phyloP scores from a whole-genome alignment of 202 grass and related monocot species.

The Schoenoplectus triqueter region DNA sequence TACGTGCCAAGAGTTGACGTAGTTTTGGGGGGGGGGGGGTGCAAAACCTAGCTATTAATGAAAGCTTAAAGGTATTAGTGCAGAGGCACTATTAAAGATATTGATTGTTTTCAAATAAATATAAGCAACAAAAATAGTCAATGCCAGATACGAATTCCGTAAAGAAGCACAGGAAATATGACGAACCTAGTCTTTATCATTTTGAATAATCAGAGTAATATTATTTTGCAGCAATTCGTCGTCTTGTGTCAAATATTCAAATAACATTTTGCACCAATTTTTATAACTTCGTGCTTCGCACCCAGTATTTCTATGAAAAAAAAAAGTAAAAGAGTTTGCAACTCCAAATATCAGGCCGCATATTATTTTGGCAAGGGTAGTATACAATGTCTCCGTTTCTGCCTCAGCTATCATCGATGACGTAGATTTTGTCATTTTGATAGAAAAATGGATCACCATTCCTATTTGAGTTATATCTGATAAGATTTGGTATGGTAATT shows the following conservation, averaged over 20 bases:
- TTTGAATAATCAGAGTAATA: not conserved
- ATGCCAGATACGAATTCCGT: not conserved
- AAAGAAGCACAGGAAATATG: not conserved
- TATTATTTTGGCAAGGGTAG: not conserved
- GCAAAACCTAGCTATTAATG: not conserved
- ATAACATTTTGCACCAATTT: not conserved
- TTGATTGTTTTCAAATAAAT: not conserved
- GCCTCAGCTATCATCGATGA: no score
- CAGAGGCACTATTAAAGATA: not conserved
- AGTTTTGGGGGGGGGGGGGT: no score
- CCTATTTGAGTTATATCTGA: no score
- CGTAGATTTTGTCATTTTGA: no score
- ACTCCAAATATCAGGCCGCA: not conserved
- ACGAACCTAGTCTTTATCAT: not conserved
- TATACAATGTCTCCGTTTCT: no score
- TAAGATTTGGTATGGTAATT: no score
- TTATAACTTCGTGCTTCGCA: slow-evolving; percentile 25
- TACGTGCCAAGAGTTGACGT: not conserved
- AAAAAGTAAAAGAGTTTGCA: not conserved
- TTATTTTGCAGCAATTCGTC: slow-evolving; percentile 9
- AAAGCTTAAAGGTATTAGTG: not conserved
- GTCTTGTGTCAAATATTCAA: not conserved
- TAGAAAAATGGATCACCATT: no score
- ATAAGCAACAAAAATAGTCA: not conserved
- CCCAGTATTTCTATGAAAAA: slow-evolving; percentile 13